Evolutionary conservation across 768 basidiomycete genomes (phyloP).

Genomic region (Gymnopilus dilepis): DNA sequence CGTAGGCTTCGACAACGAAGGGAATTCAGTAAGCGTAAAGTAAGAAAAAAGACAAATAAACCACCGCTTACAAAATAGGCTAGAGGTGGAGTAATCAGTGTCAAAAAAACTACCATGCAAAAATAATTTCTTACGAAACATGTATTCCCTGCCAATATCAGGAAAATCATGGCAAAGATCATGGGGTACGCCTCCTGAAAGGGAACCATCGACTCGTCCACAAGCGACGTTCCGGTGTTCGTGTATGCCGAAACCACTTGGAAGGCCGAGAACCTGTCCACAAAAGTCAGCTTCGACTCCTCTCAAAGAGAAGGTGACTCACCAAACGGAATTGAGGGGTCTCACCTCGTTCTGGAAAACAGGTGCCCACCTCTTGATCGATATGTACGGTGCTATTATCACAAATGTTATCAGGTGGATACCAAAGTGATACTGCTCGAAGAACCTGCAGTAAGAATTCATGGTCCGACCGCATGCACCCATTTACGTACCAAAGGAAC

Average conservation of each 20-base stretch:
- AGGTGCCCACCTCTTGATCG: slow-evolving; percentile 58
- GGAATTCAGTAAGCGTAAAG: not conserved
- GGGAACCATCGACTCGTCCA: slow-evolving; percentile 90
- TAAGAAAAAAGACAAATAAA: not conserved
- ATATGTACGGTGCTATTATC: slow-evolving; percentile 83
- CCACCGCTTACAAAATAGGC: slow-evolving; percentile 81
- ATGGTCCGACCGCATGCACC: not conserved
- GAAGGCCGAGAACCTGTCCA: slow-evolving; percentile 78
- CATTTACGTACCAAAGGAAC: slow-evolving; percentile 64
- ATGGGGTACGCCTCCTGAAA: slow-evolving; percentile 87
- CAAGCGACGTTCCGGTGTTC: slow-evolving; percentile 86
- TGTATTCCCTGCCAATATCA: slow-evolving; percentile 93
- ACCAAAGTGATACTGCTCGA: slow-evolving; percentile 74
- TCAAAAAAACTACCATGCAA: not conserved
- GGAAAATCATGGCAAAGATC: slow-evolving; percentile 71
- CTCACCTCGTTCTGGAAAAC: slow-evolving; percentile 63
- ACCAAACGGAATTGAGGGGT: slow-evolving; percentile 71
- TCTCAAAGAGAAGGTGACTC: slow-evolving; percentile 16
- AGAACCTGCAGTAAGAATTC: not conserved
- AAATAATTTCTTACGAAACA: slow-evolving; percentile 72
- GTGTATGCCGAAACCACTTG: slow-evolving; percentile 88
- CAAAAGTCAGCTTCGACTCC: not conserved
- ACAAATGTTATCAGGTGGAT: slow-evolving; percentile 72
- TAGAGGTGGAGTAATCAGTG: slow-evolving; percentile 32
- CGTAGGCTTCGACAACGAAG: slow-evolving; percentile 80